Evolutionary conservation across 176 grass and related monocot genomes (phyloP).

Genomic region (Triticum monococcum): DNA sequence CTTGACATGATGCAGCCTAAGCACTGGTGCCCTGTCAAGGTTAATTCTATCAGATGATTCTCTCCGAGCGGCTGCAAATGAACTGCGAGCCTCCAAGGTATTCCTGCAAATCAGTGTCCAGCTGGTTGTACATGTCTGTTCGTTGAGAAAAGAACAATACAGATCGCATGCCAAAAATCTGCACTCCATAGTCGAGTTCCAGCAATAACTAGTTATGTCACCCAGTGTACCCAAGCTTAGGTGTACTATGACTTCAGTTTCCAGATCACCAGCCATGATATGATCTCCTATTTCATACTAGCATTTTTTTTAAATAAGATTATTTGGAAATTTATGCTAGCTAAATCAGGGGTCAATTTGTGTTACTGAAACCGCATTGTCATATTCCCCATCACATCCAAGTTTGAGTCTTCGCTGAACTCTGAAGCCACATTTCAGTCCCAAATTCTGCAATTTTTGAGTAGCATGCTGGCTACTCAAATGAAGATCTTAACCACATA

Average conservation of each 20-base stretch:
- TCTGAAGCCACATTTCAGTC: background rate
- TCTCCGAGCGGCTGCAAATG: constrained; percentile 78
- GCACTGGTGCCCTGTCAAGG: constrained; percentile 92
- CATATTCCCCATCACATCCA: background rate
- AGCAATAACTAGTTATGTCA: background rate
- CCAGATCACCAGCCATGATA: background rate
- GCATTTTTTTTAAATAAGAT: background rate
- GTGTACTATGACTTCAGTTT: background rate
- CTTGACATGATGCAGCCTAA: constrained; percentile 59
- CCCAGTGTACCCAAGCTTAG: background rate
- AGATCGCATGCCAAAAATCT: constrained; percentile 10
- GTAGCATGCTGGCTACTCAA: background rate
- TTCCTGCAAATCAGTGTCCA: background rate
- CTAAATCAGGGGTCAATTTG: background rate
- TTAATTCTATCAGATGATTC: constrained; percentile 95
- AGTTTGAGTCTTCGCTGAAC: background rate
- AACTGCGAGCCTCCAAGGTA: constrained; percentile 88
- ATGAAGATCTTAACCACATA: background rate
- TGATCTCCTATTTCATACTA: background rate
- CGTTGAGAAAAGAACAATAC: background rate
- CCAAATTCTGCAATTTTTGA: background rate
- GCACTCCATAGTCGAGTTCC: background rate
- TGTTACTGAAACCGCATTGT: background rate
- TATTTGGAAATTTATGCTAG: background rate
- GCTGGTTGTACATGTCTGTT: background rate